Conservation (phyloP, 805 yeast genomes). For the Lipomyces yamadae region DNA sequence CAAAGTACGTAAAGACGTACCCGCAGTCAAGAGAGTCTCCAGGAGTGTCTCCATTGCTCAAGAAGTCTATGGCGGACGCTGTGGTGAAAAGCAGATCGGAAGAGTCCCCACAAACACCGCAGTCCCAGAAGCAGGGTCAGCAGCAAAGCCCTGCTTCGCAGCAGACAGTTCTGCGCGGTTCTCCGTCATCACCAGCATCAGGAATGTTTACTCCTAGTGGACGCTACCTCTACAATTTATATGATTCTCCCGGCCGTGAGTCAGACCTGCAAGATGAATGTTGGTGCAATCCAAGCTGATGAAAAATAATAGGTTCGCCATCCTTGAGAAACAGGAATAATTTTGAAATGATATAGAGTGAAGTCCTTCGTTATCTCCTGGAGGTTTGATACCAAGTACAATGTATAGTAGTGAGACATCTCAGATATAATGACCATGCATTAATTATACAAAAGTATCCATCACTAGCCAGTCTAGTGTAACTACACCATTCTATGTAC, state of each 20-base stretch:
- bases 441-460: neutral
- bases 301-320: conserved; percentile 6
- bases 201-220: conserved; percentile 26
- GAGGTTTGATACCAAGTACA: neutral
- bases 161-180: neutral
- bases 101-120: conserved; percentile 1
- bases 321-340: neutral
- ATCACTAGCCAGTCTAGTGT: neutral
- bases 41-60: conserved; percentile 35
- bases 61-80: conserved; percentile 26
- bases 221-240: conserved; percentile 25
- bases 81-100: conserved; percentile 15
- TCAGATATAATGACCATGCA: neutral
- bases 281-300: neutral
- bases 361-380: neutral
- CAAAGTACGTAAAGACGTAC: conserved; percentile 37
- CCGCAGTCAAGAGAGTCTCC: conserved; percentile 36
- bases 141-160: conserved; percentile 5
- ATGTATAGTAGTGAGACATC: neutral
- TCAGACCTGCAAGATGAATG: neutral
- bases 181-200: conserved; percentile 5
- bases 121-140: conserved; percentile 10
- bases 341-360: neutral
- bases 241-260: conserved; percentile 33
- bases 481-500: neutral